Conservation (phyloP, 345 rosid genomes). For the Moringa oleifera region DNA sequence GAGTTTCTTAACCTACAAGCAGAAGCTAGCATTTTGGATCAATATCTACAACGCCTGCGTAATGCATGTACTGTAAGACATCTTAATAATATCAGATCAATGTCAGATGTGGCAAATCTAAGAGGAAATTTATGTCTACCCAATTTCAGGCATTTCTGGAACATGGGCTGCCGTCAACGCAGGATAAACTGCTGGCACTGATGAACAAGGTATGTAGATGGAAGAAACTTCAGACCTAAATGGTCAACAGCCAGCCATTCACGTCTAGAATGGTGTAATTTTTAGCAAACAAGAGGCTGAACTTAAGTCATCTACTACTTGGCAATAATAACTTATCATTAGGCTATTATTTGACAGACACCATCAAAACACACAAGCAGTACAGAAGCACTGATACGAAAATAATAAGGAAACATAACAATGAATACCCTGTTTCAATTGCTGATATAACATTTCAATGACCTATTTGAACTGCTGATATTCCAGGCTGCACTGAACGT, state of each 20-base stretch:
- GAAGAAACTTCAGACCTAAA: neutral
- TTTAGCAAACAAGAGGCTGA: neutral
- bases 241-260: neutral
- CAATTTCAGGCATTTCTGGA: slow-evolving; percentile 77
- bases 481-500: slow-evolving; percentile 72
- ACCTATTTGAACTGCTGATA: neutral
- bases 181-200: slow-evolving; percentile 62
- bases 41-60: slow-evolving; percentile 82
- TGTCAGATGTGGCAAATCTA: slow-evolving; percentile 1
- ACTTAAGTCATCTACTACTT: neutral
- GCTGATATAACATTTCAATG: neutral
- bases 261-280: neutral
- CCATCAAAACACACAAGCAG: neutral
- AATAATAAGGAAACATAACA: neutral
- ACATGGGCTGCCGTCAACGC: slow-evolving; percentile 77
- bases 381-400: neutral
- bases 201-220: slow-evolving; percentile 66
- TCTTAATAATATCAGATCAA: slow-evolving; percentile 12
- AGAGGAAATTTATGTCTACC: neutral
- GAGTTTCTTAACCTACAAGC: slow-evolving; percentile 74
- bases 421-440: neutral
- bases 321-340: neutral
- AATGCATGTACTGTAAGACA: slow-evolving; percentile 82
- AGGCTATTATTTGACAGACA: neutral
- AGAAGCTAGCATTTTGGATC: slow-evolving; percentile 94